Base-by-base conservation (phyloP, 805 yeast species). In the Kuraishia ogatae region DNA sequence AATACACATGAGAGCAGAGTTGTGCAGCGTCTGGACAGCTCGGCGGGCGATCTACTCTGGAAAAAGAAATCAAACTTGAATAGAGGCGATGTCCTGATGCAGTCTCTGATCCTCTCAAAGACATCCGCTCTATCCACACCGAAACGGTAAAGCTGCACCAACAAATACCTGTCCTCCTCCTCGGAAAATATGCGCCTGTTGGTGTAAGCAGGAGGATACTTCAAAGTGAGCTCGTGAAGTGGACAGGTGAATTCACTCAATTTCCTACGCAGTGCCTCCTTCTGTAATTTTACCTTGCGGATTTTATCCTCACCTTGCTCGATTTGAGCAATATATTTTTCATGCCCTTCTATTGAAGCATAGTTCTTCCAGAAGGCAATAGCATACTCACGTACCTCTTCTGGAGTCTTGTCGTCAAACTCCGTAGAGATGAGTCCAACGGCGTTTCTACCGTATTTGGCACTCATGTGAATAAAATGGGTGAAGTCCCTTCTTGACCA, bases 401-500 rank as follows among this genome's bases (percentile, higher is more conserved):
- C 96, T 26, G 73, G 67, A 0, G 91, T 78, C 69, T 94, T 94
- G 53, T 85, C 91, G 24, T 87, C 92, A 65, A 92, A 81, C 65
- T 92, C 97, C 13, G 78, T 64, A 0, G 96, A 84, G 55, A 94
- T 92, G 1, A 81, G 79, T 43, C 76, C 75, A 53, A 88, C 71
- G 23, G 89, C 80, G 60, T 88, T 82, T 55, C 97, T 79, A 10
- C 99, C 98, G 66, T 85, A 82, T 66, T 89, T 88, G 11, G 87
- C 86, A 66, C 84, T 80, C 48, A 84, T 72, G 53, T 81, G 81
- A 53, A 94, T 83, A 64, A 91, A 91, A 58, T 87, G 88, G 58
- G 83, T 82, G 66, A 93, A 93, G 62, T 94, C 98, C 55, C 93
- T 79, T 67, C 97, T 80, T 55, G 85, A 82, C 97, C 97, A 92